A percentile compares a stretch with the other conserved stretches of the same genome.
Evolutionary conservation across 2,329 filamentous ascomycete genomes (phyloP).

Genomic region (Colletotrichum caudatum): DNA sequence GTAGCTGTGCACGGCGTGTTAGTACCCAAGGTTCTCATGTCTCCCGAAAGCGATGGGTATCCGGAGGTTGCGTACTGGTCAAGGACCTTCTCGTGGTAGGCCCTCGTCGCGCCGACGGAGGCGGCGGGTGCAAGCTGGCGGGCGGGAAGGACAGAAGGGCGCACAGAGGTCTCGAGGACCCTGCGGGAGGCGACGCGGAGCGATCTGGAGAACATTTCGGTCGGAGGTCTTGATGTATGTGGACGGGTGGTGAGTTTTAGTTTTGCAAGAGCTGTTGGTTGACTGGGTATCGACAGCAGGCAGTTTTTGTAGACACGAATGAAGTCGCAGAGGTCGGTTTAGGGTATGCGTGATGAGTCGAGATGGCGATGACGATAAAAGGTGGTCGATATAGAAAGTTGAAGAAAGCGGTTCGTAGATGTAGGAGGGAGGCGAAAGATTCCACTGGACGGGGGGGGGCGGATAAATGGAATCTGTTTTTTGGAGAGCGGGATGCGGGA

Average conservation of each 20-base stretch:
- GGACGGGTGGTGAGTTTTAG: slow-evolving; percentile 15
- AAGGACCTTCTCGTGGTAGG: slow-evolving; percentile 72
- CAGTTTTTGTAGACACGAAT: slow-evolving; percentile 19
- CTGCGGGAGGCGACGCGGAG: slow-evolving; percentile 58
- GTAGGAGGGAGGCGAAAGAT: slow-evolving; percentile 37
- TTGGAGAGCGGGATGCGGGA: slow-evolving; percentile 33
- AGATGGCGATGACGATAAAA: slow-evolving; percentile 33
- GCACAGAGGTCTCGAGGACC: slow-evolving; percentile 55
- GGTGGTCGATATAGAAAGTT: slow-evolving; percentile 28
- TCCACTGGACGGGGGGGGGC: neutral
- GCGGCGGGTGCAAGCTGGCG: slow-evolving; percentile 57
- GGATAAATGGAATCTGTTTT: slow-evolving; percentile 27
- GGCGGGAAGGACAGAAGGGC: slow-evolving; percentile 53
- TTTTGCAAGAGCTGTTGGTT: slow-evolving; percentile 13
- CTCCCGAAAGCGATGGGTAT: slow-evolving; percentile 54
- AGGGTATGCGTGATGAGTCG: slow-evolving; percentile 15
- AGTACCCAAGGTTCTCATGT: slow-evolving; percentile 50
- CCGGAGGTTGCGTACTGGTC: slow-evolving; percentile 79
- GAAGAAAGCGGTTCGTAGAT: slow-evolving; percentile 6
- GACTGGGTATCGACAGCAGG: slow-evolving; percentile 21
- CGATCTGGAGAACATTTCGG: slow-evolving; percentile 61
- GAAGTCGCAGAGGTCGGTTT: slow-evolving; percentile 23
- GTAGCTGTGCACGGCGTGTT: slow-evolving; percentile 60
- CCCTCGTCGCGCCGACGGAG: slow-evolving; percentile 56
- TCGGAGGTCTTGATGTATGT: neutral